These are phyloP conservation scores for Tricharina praecox DNA, from an alignment of 495 filamentous ascomycete genomes.

Conservation along the genomic window DNA sequence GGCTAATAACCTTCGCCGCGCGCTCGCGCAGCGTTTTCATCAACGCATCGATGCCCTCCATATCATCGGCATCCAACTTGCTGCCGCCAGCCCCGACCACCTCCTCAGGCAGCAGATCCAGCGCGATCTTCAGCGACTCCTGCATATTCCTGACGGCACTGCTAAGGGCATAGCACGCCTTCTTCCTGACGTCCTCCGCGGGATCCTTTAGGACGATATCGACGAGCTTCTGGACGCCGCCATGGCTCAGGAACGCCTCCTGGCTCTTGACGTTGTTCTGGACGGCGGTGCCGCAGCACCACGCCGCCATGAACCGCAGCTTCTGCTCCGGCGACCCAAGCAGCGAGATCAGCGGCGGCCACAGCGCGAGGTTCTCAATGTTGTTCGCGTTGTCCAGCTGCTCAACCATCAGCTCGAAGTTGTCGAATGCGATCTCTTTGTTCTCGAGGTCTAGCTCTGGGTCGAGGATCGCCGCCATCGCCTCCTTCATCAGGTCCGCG, in stretches of 20 bases:
- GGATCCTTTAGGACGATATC: conserved; percentile 42
- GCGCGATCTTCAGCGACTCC: conserved; percentile 44
- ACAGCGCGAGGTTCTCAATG: conserved; percentile 56
- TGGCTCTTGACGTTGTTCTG: conserved; percentile 84
- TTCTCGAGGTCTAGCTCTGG: conserved; percentile 48
- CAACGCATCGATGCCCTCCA: conserved; percentile 82
- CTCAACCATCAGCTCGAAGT: conserved; percentile 86
- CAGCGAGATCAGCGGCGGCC: conserved; percentile 57
- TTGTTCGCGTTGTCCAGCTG: conserved; percentile 91
- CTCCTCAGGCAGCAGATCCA: conserved; percentile 48
- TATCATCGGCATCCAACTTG: conserved; percentile 41
- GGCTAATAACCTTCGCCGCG: conserved; percentile 10
- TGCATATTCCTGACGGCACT: conserved; percentile 73
- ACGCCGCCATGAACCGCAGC: conserved; percentile 65
- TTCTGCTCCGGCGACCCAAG: conserved; percentile 51
- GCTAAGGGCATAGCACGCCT: conserved; percentile 75
- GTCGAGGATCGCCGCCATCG: conserved; percentile 58
- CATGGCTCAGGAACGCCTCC: conserved; percentile 53
- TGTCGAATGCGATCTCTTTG: conserved; percentile 80
- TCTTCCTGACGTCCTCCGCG: conserved; percentile 54
- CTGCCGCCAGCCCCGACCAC: conserved; percentile 31
- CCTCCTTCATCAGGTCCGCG: conserved; percentile 70
- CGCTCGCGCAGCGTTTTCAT: conserved; percentile 53
- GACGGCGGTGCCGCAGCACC: conserved; percentile 85
- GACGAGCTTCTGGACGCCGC: conserved; percentile 52